Percentiles rank a stretch among this genome's conserved stretches.
phyloP scores from a whole-genome alignment of 306 rosid species.

The Crotalaria pallida region DNA sequence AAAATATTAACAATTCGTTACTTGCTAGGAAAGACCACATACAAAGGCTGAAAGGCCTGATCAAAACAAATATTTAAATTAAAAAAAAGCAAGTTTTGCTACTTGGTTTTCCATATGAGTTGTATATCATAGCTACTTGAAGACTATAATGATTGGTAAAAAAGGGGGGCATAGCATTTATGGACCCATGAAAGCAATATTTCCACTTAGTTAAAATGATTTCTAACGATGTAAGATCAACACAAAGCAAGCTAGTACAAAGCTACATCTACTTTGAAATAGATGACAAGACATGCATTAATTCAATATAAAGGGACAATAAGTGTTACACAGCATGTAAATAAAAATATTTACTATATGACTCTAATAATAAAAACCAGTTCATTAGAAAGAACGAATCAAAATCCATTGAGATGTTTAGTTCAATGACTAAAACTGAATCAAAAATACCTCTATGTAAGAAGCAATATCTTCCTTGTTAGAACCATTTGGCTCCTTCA shows the following conservation, averaged over 20 bases:
- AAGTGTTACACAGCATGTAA: not conserved
- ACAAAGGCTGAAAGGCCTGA: not conserved
- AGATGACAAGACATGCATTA: not conserved
- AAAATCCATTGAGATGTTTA: not conserved
- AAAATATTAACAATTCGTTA: not conserved
- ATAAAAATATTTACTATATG: not conserved
- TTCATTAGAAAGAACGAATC: not conserved
- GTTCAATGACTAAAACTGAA: conserved; percentile 4
- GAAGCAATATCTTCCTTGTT: conserved; percentile 75
- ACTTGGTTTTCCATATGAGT: not conserved
- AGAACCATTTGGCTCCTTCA: conserved; percentile 87
- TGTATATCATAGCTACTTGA: not conserved
- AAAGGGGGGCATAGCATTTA: not conserved
- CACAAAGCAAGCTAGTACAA: not conserved
- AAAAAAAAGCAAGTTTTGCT: not conserved
- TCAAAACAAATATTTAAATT: not conserved
- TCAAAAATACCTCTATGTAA: conserved; percentile 69
- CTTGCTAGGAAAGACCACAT: not conserved
- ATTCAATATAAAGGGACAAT: not conserved
- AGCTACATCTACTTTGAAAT: conserved; percentile 2
- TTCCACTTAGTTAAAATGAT: conserved; percentile 1
- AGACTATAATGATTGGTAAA: not conserved
- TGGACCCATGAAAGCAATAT: not conserved
- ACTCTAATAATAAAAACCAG: not conserved
- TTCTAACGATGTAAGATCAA: conserved; percentile 1